Percentiles rank a stretch among this genome's conserved stretches.
Conservation (phyloP, 2,329 filamentous ascomycete species). For the Diaporthe sp. region DNA sequence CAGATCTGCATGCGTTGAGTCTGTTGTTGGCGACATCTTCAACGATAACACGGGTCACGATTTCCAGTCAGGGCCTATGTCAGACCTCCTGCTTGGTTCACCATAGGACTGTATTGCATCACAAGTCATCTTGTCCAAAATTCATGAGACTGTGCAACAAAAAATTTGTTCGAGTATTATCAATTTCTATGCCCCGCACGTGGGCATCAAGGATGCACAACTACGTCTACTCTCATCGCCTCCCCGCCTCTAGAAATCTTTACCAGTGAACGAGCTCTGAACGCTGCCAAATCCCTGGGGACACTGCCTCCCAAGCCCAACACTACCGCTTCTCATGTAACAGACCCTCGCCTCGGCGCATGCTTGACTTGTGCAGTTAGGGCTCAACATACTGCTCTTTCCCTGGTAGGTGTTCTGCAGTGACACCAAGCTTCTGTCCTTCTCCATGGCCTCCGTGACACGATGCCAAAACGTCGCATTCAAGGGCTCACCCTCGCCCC, state of each 20-base stretch:
- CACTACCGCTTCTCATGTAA: slow-evolving; percentile 68
- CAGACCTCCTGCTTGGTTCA: neutral
- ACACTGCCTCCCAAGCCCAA: slow-evolving; percentile 60
- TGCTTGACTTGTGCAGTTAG: slow-evolving; percentile 60
- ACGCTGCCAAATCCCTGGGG: slow-evolving; percentile 59
- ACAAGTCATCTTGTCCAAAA: neutral
- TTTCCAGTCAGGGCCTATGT: neutral
- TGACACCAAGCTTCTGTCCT: slow-evolving; percentile 57
- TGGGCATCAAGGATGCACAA: no score
- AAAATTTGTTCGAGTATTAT: neutral
- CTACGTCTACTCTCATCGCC: neutral
- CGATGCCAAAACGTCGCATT: slow-evolving; percentile 70
- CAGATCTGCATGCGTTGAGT: neutral
- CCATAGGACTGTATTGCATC: neutral
- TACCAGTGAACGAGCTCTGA: slow-evolving; percentile 48
- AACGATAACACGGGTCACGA: no score
- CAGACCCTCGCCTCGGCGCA: slow-evolving; percentile 67
- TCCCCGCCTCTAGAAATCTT: slow-evolving; percentile 41
- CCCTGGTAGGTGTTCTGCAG: slow-evolving; percentile 63
- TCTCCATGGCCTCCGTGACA: slow-evolving; percentile 67
- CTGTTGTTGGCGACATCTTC: neutral
- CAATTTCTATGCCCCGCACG: neutral
- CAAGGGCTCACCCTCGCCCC: slow-evolving; percentile 60
- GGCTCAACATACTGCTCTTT: slow-evolving; percentile 59
- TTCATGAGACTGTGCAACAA: neutral